Base-by-base conservation (phyloP, 345 rosid genomes). In the Punica granatum region DNA sequence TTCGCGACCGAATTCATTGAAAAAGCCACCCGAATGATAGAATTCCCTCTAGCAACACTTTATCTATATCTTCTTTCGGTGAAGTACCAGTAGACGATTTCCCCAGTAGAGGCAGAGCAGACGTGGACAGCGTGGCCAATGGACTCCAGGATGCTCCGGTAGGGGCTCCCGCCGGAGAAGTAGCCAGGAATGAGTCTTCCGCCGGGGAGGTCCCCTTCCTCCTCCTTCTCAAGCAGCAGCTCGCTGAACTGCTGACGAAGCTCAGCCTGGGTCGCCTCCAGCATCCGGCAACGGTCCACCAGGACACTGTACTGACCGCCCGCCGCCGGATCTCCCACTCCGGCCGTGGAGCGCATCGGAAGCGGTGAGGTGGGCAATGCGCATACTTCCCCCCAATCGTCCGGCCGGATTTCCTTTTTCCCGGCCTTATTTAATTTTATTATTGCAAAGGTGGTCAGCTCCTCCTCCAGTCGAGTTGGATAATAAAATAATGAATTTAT, bases 71-170 rank as follows among this genome's bases (percentile, higher is more conserved):
- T 12, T 12, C 14, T 25, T 10, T 12, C 0, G 61, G 3, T 33
- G 12, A 30, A 56, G 34, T 66, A 89, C 98, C 98, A 92, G 68
- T 77, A 92, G 3, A 78, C 67, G 64, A 92, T 88, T 44, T 80
- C 84, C 48, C 85, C 88, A 19, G 90, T 70, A 3, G 81, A 73
- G 65, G 86, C 82, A 7, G 76, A 64, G 63, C 85, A 82, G 0
- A 92, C 92, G 35, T 84, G 80, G 77, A 90, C 79, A 26, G 98
- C 97, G 19, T 83, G 88, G 2, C 97, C 97, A 66, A 92, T 74
- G 18, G 88, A 84, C 63, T 92, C 96, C 80, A 92, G 75, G 46
- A 88, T 76, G 4, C 83, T 77, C 84, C 80, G 82, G 51, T 83
- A 85, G 25, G 89, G 93, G 67, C 75, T 76, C 43, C 85, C 86